Evolutionary conservation across 257 asterid genomes (phyloP), one percentile per base, ranked within the genome.

Genomic region (Solanum ossicruentum): DNA sequence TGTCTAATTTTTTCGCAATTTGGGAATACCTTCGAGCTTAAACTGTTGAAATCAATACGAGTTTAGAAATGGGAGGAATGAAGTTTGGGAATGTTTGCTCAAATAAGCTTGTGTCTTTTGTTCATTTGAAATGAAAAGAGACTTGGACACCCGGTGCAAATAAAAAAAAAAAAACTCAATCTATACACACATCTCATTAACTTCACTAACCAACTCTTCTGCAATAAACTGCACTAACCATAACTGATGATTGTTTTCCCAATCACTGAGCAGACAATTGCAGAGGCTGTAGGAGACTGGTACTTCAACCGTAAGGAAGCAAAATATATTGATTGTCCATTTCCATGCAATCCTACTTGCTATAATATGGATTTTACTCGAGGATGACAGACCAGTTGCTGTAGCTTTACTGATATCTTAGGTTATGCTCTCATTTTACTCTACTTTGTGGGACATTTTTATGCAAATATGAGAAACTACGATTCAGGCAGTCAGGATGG

Each of bases 301-400:
- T 96, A 93, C 89, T 96, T 96, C 88, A 90, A 88, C 86, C 90
- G 96, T 79, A 90, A 83, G 82, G 84, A 86, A 39, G 94, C 93
- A 8, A 89, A 88, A 88, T 90, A 84, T 7, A 88, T 94, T 2
- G 99, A 96, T 84, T 90, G 97, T 85, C 93, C 95, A 12, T 96
- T 84, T 84, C 99, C 99, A 17, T 93, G 98, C 93, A 96, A 96
- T 84, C 99, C 99, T 18, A 93, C 97, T 82, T 96, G 99, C 92
- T 85, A 89, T 88, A 87, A 95, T 85, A 75, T 89, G 91, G 94
- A 92, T 85, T 91, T 94, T 83, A 84, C 90, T 18, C 82, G 47
- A 55, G 69, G 82, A 20, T 90, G 85, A 87, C 84, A 86, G 32
- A 5, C 43, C 32, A 41, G 82, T 28, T 32, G 80, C 56, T 20